Percentiles rank a stretch among this genome's conserved stretches.
Conservation (phyloP, 805 yeast species). For the Millerago galiae region DNA sequence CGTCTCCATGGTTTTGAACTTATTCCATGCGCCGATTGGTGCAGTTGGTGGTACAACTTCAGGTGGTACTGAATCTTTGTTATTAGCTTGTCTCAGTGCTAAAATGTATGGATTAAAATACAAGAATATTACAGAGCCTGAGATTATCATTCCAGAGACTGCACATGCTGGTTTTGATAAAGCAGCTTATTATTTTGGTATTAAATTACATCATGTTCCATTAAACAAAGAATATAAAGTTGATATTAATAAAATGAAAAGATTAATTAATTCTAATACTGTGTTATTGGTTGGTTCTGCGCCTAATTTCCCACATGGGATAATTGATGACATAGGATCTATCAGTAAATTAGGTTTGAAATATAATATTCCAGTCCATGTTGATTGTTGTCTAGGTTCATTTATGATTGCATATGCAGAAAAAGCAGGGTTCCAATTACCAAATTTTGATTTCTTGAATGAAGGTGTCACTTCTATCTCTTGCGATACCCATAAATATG, state of each 20-base stretch:
- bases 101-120: conserved; percentile 60
- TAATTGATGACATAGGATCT: conserved; percentile 79
- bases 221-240: conserved; percentile 64
- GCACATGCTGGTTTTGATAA: conserved; percentile 95
- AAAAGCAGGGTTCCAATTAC: conserved; percentile 45
- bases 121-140: conserved; percentile 64
- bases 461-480: conserved; percentile 95
- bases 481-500: conserved; percentile 99
- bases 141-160: conserved; percentile 82
- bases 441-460: conserved; percentile 73
- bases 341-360: conserved; percentile 53
- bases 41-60: conserved; percentile 79
- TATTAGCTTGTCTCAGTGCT: conserved; percentile 84
- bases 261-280: conserved; percentile 71
- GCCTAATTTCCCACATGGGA: conserved; percentile 96
- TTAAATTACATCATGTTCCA: conserved; percentile 76
- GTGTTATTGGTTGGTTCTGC: conserved; percentile 87
- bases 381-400: conserved; percentile 94
- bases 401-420: conserved; percentile 78
- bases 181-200: conserved; percentile 86
- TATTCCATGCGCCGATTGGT: conserved; percentile 73
- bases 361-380: conserved; percentile 81
- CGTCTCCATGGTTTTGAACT: conserved; percentile 77
- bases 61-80: conserved; percentile 93
- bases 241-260: conserved; percentile 52